A percentile compares a stretch with the other conserved stretches of the same genome.
Evolutionary conservation across 2,329 filamentous ascomycete genomes (phyloP).

Genomic region (Claviceps maximensis): DNA sequence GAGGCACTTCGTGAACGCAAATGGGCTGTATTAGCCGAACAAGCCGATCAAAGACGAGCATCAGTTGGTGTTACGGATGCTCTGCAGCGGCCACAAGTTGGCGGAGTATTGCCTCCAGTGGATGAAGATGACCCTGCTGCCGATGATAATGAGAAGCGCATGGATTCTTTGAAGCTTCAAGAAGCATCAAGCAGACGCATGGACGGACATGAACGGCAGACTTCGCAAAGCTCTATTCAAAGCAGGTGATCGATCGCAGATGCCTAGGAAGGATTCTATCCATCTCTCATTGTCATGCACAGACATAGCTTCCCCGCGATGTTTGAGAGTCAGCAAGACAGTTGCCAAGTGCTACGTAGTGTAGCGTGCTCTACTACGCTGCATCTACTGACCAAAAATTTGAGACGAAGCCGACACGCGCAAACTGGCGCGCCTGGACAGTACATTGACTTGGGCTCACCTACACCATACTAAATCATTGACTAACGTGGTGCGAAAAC

Average conservation of each 20-base stretch:
- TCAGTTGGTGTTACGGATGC: constrained; percentile 20
- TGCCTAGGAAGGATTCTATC: not conserved
- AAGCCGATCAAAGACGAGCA: constrained; percentile 56
- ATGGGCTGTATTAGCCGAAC: constrained; percentile 76
- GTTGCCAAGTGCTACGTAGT: not conserved
- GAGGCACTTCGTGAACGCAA: constrained; percentile 72
- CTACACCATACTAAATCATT: not conserved
- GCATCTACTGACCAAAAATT: not conserved
- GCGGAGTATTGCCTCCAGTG: constrained; percentile 31
- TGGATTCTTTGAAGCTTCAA: constrained; percentile 83
- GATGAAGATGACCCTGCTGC: constrained; percentile 70
- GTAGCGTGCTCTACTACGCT: not conserved
- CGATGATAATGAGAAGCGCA: constrained; percentile 72
- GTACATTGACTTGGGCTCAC: not conserved
- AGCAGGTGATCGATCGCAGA: constrained; percentile 30
- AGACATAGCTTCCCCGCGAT: not conserved
- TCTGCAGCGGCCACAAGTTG: constrained; percentile 25
- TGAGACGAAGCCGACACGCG: not conserved
- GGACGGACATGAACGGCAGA: constrained; percentile 44
- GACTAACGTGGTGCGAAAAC: not conserved
- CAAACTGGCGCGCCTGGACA: not conserved
- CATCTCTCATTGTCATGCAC: not conserved
- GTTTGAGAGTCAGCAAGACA: not conserved
- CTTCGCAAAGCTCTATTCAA: constrained; percentile 40
- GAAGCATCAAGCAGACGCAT: constrained; percentile 54